These are phyloP conservation scores for Zygnema circumcarinatum DNA, from an alignment of 139 green algal species.

Conservation along the genomic window DNA sequence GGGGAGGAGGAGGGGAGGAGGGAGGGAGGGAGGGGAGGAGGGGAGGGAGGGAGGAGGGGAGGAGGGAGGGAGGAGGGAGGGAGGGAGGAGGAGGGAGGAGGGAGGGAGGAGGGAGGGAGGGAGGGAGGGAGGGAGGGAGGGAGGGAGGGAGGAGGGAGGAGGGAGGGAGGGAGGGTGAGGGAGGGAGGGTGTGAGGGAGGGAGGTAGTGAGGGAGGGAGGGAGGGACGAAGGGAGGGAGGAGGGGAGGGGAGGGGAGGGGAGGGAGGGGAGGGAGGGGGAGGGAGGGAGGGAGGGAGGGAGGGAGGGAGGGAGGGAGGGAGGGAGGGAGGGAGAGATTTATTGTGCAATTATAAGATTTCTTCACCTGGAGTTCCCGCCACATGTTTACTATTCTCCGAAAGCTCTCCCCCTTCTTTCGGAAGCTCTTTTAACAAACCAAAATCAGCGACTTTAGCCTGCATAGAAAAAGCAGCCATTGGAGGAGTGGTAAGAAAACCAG, in stretches of 20 bases:
- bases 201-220: background rate
- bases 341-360: too few relatives aligned
- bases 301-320: background rate
- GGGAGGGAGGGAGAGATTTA: background rate
- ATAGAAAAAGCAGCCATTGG: too few relatives aligned
- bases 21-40: too few relatives aligned
- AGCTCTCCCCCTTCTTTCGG: background rate
- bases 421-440: conserved; percentile 24
- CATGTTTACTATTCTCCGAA: background rate
- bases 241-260: too few relatives aligned
- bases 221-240: too few relatives aligned
- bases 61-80: too few relatives aligned
- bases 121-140: background rate
- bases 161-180: background rate
- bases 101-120: background rate
- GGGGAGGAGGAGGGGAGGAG: too few relatives aligned
- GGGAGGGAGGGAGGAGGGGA: too few relatives aligned
- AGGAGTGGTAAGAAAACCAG: too few relatives aligned
- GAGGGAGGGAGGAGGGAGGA: background rate
- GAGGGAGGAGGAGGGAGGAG: too few relatives aligned
- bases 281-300: background rate
- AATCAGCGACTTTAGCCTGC: conserved; percentile 22
- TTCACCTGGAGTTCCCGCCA: background rate
- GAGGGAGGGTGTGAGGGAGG: background rate
- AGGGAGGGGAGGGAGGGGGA: background rate